phyloP scores from a whole-genome alignment of 2,329 filamentous ascomycete genomes.

The Alternaria sp. region DNA sequence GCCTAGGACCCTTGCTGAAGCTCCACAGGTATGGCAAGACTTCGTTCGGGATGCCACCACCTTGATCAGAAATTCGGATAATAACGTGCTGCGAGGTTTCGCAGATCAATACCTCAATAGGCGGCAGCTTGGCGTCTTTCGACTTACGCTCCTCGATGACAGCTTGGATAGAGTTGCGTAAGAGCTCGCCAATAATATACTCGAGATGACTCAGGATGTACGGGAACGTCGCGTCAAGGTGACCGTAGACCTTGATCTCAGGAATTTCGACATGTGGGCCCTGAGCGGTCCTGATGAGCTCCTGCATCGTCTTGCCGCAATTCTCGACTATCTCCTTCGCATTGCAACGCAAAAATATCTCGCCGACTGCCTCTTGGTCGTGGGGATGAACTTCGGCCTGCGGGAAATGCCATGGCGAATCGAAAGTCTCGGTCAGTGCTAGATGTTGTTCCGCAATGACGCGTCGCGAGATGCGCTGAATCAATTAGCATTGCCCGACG shows the following conservation, averaged over 20 bases:
- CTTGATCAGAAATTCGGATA: slow-evolving; percentile 93
- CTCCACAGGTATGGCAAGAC: slow-evolving; percentile 93
- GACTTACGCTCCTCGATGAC: slow-evolving; percentile 75
- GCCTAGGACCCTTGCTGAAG: slow-evolving; percentile 90
- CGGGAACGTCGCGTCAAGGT: slow-evolving; percentile 88
- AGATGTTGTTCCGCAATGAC: slow-evolving; percentile 98
- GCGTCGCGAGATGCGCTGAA: slow-evolving; percentile 85
- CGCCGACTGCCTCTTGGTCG: slow-evolving; percentile 85
- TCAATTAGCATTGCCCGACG: background rate
- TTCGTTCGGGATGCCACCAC: slow-evolving; percentile 86
- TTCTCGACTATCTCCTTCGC: slow-evolving; percentile 86
- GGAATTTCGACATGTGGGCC: slow-evolving; percentile 75
- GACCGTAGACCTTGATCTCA: slow-evolving; percentile 81
- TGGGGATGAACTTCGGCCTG: slow-evolving; percentile 66
- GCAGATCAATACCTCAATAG: slow-evolving; percentile 93
- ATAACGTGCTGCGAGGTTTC: slow-evolving; percentile 95
- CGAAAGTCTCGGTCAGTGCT: slow-evolving; percentile 91
- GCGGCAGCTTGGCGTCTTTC: slow-evolving; percentile 64
- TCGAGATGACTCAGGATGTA: slow-evolving; percentile 96
- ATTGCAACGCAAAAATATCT: slow-evolving; percentile 92
- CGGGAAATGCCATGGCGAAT: slow-evolving; percentile 87
- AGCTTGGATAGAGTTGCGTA: slow-evolving; percentile 94
- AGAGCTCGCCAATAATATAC: slow-evolving; percentile 93
- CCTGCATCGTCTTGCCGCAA: slow-evolving; percentile 77
- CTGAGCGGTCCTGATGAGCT: slow-evolving; percentile 77